Conservation (phyloP, 257 asterid species). For the Lycium ferocissimum region DNA sequence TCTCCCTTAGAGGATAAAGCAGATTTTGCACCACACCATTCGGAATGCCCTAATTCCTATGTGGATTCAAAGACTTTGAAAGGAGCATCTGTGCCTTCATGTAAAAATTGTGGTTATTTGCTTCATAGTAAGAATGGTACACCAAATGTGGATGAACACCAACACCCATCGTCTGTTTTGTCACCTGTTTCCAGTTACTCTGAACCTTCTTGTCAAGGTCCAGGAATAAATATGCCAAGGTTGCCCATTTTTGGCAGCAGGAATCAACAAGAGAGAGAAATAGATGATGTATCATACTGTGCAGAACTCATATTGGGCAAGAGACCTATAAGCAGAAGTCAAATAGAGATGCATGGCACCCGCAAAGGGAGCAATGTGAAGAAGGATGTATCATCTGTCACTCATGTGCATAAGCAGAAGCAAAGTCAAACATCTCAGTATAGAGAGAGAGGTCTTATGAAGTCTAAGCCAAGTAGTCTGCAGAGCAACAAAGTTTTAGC, state of each 20-base stretch:
- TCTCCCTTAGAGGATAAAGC: conserved; percentile 39
- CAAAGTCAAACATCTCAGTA: conserved; percentile 49
- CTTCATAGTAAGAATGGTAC: conserved; percentile 41
- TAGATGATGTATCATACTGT: conserved; percentile 36
- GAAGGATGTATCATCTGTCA: conserved; percentile 42
- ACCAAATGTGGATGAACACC: conserved; percentile 39
- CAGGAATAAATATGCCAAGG: conserved; percentile 44
- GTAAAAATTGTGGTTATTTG: conserved; percentile 64
- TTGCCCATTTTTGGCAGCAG: conserved; percentile 42
- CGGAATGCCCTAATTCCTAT: conserved; percentile 36
- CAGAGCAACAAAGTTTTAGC: conserved; percentile 40
- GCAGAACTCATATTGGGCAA: conserved; percentile 36
- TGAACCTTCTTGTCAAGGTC: conserved; percentile 47
- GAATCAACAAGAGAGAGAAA: conserved; percentile 41
- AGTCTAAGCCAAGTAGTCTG: conserved; percentile 45
- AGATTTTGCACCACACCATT: conserved; percentile 36
- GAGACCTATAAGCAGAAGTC: conserved; percentile 44
- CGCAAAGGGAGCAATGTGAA: conserved; percentile 41
- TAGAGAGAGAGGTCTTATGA: conserved; percentile 48
- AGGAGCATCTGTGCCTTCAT: conserved; percentile 44
- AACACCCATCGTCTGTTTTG: conserved; percentile 40
- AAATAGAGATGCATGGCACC: conserved; percentile 41
- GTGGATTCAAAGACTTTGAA: conserved; percentile 32
- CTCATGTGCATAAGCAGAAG: conserved; percentile 42
- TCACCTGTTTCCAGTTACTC: conserved; percentile 44